phyloP scores from a whole-genome alignment of 768 basidiomycete species.

The Heimioporus sp. region DNA sequence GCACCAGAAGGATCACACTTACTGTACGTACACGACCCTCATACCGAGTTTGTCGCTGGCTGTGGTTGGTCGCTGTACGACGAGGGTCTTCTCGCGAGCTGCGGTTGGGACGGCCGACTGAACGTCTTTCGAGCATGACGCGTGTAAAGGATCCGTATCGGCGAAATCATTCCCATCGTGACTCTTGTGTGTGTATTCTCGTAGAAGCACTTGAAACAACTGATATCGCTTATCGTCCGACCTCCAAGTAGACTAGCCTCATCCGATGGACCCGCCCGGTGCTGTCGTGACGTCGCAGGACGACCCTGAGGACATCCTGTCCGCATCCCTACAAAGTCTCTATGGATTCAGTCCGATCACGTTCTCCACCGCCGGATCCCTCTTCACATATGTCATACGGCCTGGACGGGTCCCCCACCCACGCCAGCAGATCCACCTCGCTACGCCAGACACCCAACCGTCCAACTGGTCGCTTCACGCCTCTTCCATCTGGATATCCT shows the following conservation, averaged over 20 bases:
- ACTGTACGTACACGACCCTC: slow-evolving; percentile 75
- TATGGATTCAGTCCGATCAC: slow-evolving; percentile 64
- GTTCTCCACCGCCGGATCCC: slow-evolving; percentile 51
- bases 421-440: slow-evolving; percentile 38
- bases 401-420: slow-evolving; percentile 16
- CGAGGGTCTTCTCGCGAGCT: slow-evolving; percentile 82
- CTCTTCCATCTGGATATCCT: slow-evolving; percentile 71
- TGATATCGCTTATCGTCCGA: too few species aligned
- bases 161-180: too few species aligned
- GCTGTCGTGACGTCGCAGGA: not conserved
- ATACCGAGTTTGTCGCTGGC: slow-evolving; percentile 94
- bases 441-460: slow-evolving; percentile 62
- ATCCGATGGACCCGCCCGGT: not conserved
- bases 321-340: slow-evolving; percentile 56
- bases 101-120: slow-evolving; percentile 88
- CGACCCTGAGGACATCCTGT: slow-evolving; percentile 69
- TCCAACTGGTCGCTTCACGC: slow-evolving; percentile 78
- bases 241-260: too few species aligned
- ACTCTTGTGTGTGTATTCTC: too few species aligned
- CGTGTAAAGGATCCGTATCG: not conserved
- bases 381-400: slow-evolving; percentile 44
- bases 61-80: slow-evolving; percentile 92
- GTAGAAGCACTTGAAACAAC: too few species aligned
- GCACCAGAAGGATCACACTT: slow-evolving; percentile 47
- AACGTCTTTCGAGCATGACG: slow-evolving; percentile 64